A percentile compares a stretch with the other conserved stretches of the same genome.
Conservation (phyloP, 2,329 filamentous ascomycete genomes). For the Chaetomium sp. region DNA sequence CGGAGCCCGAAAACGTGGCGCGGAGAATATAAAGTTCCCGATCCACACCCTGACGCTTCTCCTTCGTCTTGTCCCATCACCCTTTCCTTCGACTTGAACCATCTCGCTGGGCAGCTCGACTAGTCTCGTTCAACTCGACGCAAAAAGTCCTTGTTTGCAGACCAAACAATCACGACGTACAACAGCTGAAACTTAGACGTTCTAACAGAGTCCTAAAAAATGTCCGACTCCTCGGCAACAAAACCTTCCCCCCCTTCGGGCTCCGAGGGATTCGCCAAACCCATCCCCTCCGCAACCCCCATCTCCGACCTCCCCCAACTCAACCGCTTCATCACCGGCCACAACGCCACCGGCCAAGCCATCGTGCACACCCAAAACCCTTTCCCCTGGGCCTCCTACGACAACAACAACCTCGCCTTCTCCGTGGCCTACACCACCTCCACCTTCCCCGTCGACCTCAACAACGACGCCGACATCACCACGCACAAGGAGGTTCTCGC, state of each 20-base stretch:
- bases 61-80: too few relatives aligned
- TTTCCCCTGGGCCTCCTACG: slow-evolving; percentile 27
- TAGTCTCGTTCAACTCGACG: too few relatives aligned
- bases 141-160: too few relatives aligned
- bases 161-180: too few relatives aligned
- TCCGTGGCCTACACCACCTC: slow-evolving; percentile 38
- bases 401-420: slow-evolving; percentile 32
- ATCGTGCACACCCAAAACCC: slow-evolving; percentile 29
- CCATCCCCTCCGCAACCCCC: neutral
- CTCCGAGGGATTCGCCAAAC: neutral
- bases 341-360: slow-evolving; percentile 31
- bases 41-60: too few relatives aligned
- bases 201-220: neutral
- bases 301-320: slow-evolving; percentile 25
- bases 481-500: slow-evolving; percentile 30
- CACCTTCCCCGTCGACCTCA: slow-evolving; percentile 34
- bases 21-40: too few relatives aligned
- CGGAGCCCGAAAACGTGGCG: too few relatives aligned
- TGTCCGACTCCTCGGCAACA: neutral
- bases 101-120: too few relatives aligned
- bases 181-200: too few relatives aligned
- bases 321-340: slow-evolving; percentile 31
- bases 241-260: neutral
- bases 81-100: too few relatives aligned
- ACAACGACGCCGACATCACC: slow-evolving; percentile 34